Base-by-base conservation (phyloP, 2,329 filamentous ascomycete species). In the Fusarium paranaense region DNA sequence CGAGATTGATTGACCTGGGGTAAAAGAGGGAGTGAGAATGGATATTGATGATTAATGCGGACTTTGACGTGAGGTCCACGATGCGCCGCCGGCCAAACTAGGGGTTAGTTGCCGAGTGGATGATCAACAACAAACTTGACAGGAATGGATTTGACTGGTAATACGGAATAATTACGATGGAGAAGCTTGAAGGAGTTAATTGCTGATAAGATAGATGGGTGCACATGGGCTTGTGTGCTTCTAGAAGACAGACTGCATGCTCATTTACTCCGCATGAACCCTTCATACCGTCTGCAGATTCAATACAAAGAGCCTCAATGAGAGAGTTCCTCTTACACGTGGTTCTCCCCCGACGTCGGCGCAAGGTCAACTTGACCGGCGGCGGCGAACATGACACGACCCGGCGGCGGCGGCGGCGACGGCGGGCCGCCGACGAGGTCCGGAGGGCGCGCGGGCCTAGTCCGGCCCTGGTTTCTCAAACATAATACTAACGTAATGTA, bases 401-500 rank as follows among this genome's bases (percentile, higher is more conserved):
- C 25, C 30, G 52, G 32, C 52, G 52, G 52, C 40, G 40, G 6
- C 11, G 40, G 20, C 40, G 50, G 50, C 20, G 40, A 10, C 7
- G 40, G 20, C 40, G 20, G 40, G 13, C 40, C 40, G 40, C 30
- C 50, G 32, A 30, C 11, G 30, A 35, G 13, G 52, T 10, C 52
- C 30, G 52, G 30, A 57, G 52, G 0, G 30, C 2, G 52, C n/a
- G 50, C n/a, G 47, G 47, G 27, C 11, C 57, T 32, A 60, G 11
- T 7, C n/a, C 38, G 27, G 25, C 40, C 20, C 33, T 20, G 27
- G 57, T 40, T 60, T 60, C 37, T 60, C 37, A 60, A 60, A 32
- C 57, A 60, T 60, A 60, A 60, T 42, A 45, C 22, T 32, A 27
- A 60, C 57, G 57, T 60, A 60, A 60, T 60, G n/a, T 14, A 30